Base-by-base conservation (phyloP, 1,139 yeast species). In the Sugiyamaella xylanicola region DNA sequence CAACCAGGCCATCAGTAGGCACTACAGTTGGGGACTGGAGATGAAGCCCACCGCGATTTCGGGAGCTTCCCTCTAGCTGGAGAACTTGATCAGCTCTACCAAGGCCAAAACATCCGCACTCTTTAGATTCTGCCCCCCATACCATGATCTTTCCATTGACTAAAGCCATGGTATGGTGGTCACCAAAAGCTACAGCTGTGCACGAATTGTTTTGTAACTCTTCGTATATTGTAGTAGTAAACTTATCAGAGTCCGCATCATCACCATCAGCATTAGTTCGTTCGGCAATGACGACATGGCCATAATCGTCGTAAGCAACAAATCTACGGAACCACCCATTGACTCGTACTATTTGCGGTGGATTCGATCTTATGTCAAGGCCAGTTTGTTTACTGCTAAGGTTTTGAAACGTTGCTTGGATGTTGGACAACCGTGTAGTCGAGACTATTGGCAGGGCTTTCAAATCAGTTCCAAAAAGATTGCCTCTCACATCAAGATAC, bases 41-140 rank as follows among this genome's bases (percentile, higher is more conserved):
- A 16, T 73, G 69, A 49, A 74, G 65, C 4, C 79, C 82, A n/a
- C 70, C 69, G 7, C 72, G 65, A 4, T 67, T 68, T 15, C 70
- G 71, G 5, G 64, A 60, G 20, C 76, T 77, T 3, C 67, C 66
- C 8, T 48, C 41, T 8, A 49, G 48, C 3, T 64, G 64, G 2
- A 68, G 65, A 19, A 75, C 62, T 3, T 66, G 61, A 1, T 70
- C 72, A n/a, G 72, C 65, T 15, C 66, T 57, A 0, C 93, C 93
- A 4, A 86, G 65, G 0, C 95, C 95, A 35, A 87, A 70, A 64
- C 89, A 84, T 1, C 95, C 95, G 69, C 90, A 84, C 4, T 67
- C 63, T 40, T 74, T 72, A 13, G 85, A 77, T 63, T 87, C 93
- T 2, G 76, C 57, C 0, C 95, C 95, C 93, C 95, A 87, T 3